Conservation (phyloP, 768 basidiomycete species). For the Tephrocybe sp. region DNA sequence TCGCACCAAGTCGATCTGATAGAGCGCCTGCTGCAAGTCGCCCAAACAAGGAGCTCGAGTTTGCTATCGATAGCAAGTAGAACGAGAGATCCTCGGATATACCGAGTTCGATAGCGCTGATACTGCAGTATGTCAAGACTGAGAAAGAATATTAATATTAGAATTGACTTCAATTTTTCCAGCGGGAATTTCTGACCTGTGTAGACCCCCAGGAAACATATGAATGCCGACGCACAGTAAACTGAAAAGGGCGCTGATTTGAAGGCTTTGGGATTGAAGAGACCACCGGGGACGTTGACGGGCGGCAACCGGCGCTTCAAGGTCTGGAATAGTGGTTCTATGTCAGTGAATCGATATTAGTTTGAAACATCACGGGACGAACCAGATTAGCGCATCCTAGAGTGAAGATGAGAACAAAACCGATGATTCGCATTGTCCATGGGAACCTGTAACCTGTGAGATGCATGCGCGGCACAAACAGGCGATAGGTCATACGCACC, state of each 20-base stretch:
- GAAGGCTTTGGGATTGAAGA: constrained; percentile 56
- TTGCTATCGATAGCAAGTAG: constrained; percentile 68
- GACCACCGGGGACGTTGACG: constrained; percentile 47
- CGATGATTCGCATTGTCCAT: constrained; percentile 75
- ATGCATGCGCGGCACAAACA: too few relatives aligned
- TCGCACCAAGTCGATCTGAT: constrained; percentile 52
- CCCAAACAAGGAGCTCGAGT: constrained; percentile 62
- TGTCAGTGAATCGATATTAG: constrained; percentile 7
- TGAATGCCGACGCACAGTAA: constrained; percentile 55
- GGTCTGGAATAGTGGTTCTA: constrained; percentile 22
- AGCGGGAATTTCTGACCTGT: constrained; percentile 40
- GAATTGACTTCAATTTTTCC: constrained; percentile 21
- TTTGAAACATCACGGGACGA: constrained; percentile 1
- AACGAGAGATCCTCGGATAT: constrained; percentile 50
- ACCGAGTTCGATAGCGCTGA: constrained; percentile 51
- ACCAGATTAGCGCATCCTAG: constrained; percentile 57
- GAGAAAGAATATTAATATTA: constrained; percentile 20
- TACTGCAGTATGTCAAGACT: constrained; percentile 67
- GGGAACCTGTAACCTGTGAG: constrained; percentile 64
- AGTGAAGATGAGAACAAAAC: constrained; percentile 53
- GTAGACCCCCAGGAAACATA: constrained; percentile 67
- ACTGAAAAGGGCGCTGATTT: constrained; percentile 49
- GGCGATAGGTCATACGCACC: too few relatives aligned
- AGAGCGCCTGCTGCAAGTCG: constrained; percentile 52
- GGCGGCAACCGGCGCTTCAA: constrained; percentile 56